phyloP scores from a whole-genome alignment of 2,329 filamentous ascomycete genomes.

The Arachnopeziza araneosa region DNA sequence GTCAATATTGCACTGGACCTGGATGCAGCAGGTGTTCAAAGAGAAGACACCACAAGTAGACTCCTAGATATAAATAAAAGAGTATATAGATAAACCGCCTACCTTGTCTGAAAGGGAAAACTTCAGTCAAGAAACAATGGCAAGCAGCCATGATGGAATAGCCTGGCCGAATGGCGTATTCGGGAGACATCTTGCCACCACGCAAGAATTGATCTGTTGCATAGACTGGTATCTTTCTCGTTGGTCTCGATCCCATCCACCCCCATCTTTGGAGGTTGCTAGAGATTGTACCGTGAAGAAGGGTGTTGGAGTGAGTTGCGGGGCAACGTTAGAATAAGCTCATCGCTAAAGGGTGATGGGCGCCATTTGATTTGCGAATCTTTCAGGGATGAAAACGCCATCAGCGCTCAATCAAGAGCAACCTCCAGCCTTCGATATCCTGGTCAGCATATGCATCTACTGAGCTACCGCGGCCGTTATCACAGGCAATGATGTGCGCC shows the following conservation, averaged over 20 bases:
- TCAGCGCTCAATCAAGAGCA: slow-evolving; percentile 17
- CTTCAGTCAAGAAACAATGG: background rate
- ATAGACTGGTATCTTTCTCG: no score
- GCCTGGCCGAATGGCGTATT: background rate
- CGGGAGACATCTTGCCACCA: background rate
- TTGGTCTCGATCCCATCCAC: background rate
- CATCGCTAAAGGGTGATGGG: background rate
- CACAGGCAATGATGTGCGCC: background rate
- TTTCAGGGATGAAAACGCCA: slow-evolving; percentile 16
- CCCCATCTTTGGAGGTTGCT: slow-evolving; percentile 3
- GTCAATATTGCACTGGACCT: no score
- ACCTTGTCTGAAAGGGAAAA: background rate
- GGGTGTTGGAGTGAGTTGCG: no score
- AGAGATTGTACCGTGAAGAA: no score
- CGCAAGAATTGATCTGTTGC: no score
- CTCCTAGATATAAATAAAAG: no score
- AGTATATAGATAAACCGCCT: background rate
- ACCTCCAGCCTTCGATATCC: background rate
- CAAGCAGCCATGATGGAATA: background rate
- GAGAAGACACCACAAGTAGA: no score
- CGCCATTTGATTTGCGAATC: slow-evolving; percentile 3
- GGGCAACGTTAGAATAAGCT: background rate
- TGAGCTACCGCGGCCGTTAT: background rate
- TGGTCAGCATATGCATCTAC: background rate
- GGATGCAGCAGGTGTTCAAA: no score